Evolutionary conservation across 2,329 filamentous ascomycete species (phyloP).

Genomic region (Colletotrichum higginsianum): DNA sequence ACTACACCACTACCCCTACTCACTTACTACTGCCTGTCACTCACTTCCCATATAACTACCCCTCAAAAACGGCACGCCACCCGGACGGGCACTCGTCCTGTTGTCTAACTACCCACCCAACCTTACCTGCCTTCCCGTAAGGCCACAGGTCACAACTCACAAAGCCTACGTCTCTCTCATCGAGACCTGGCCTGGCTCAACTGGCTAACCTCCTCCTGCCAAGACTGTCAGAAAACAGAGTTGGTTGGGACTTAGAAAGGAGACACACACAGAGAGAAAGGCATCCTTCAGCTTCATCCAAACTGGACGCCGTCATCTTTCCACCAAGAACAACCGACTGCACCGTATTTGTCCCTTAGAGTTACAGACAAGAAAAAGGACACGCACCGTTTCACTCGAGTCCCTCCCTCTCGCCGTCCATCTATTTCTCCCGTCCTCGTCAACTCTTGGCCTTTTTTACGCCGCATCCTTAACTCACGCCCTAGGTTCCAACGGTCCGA

Average conservation of each 20-base stretch:
- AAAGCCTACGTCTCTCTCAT: background rate
- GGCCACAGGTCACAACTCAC: background rate
- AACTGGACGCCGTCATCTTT: background rate
- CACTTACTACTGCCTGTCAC: too few species aligned
- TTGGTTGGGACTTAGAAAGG: background rate
- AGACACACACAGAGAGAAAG: background rate
- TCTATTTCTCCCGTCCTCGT: background rate
- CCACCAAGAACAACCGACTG: background rate
- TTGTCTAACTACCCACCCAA: background rate
- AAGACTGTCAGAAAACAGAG: background rate
- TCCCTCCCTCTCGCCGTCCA: background rate
- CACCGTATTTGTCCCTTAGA: background rate
- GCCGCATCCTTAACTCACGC: background rate
- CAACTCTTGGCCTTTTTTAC: background rate
- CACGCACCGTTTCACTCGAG: background rate
- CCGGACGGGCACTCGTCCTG: slow-evolving; percentile 6
- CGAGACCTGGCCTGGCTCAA: background rate
- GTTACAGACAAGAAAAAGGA: background rate
- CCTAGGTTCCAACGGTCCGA: slow-evolving; percentile 4
- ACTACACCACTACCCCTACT: background rate
- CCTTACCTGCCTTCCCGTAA: background rate
- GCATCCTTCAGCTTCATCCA: background rate
- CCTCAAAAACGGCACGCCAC: slow-evolving; percentile 29
- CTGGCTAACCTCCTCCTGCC: slow-evolving; percentile 6
- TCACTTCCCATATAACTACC: slow-evolving; percentile 6